Base-by-base conservation (phyloP, 2,329 filamentous ascomycete species). In the Trichophyton schoenleinii region DNA sequence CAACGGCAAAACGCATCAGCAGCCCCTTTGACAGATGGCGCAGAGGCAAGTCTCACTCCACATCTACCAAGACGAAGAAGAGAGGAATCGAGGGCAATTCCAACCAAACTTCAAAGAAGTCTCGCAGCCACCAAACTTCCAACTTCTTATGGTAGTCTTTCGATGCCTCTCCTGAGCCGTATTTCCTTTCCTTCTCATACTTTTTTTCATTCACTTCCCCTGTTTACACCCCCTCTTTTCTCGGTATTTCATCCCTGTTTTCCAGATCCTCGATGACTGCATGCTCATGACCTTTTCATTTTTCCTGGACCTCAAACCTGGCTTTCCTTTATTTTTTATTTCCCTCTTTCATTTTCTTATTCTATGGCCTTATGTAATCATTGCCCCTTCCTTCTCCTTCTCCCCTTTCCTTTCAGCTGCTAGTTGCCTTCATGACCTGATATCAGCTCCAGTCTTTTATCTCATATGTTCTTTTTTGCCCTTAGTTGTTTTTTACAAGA, bases 11-110 rank as follows among this genome's bases (percentile, higher is more conserved):
- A 63, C 70, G 70, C 11, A 46, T 59, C 49, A 76, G 73, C 49
- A 76, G 73, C 61, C 74, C 75, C 2, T 77, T 77, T 63, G 70
- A 72, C 61, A 67, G 68, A 18, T 77, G 75, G 75, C 65, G 69
- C 53, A 70, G 65, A 74, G 76, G 64, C 66, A 70, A 65, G 67
- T 65, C 20, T 65, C 61, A 59, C 11, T 66, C 65, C 6, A 60
- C 61, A 9, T 65, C 65, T n/a, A 62, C 70, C 15, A 71, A 70
- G 64, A 77, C 77, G 63, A 68, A 73, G 61, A 71, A 71, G 49
- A 34, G 49, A 55, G 28, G 13, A 13, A 55, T 55, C 15, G 49
- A 55, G 8, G 49, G 49, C 49, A 28, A 55, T 2, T 36, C 25
- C 18, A n/a, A 15, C 20, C 31, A 59, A 9, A 31, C 13, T 25